Evolutionary conservation across 192 early-diverging fungal species (phyloP).

Genomic region (Anaeromyces robustus): DNA sequence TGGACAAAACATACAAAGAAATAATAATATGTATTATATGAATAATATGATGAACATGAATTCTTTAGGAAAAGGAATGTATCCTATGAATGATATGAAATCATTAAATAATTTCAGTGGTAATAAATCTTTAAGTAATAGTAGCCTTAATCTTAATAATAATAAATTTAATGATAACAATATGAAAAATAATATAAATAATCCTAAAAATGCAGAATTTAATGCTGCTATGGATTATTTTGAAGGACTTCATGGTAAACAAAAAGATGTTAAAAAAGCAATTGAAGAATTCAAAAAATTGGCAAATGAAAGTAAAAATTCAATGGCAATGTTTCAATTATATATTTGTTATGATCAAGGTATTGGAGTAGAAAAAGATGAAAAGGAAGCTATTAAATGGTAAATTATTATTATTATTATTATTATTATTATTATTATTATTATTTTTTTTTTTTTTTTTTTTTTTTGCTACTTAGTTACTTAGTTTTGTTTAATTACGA

Average conservation of each 20-base stretch:
- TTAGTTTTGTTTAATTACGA: too few relatives aligned
- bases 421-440: too few relatives aligned
- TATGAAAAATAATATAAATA: background rate
- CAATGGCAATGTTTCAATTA: background rate
- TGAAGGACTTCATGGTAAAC: background rate
- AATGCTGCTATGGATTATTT: background rate
- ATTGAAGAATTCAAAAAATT: background rate
- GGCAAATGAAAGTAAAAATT: background rate
- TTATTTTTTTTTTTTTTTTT: too few relatives aligned
- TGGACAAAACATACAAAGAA: background rate
- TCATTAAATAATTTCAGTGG: background rate
- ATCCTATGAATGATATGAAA: background rate
- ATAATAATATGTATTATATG: background rate
- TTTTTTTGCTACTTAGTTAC: too few relatives aligned
- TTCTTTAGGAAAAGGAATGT: background rate
- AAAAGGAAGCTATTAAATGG: background rate
- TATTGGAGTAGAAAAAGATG: background rate
- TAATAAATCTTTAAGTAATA: background rate
- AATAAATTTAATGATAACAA: background rate
- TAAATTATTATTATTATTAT: too few relatives aligned
- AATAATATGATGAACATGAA: background rate
- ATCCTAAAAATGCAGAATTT: background rate
- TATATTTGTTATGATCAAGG: background rate
- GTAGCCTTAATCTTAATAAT: background rate
- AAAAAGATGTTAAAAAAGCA: background rate